These are phyloP conservation scores for Aspergillus fumigatiaffinis DNA, from an alignment of 2,329 filamentous ascomycete genomes.

Conservation along the genomic window DNA sequence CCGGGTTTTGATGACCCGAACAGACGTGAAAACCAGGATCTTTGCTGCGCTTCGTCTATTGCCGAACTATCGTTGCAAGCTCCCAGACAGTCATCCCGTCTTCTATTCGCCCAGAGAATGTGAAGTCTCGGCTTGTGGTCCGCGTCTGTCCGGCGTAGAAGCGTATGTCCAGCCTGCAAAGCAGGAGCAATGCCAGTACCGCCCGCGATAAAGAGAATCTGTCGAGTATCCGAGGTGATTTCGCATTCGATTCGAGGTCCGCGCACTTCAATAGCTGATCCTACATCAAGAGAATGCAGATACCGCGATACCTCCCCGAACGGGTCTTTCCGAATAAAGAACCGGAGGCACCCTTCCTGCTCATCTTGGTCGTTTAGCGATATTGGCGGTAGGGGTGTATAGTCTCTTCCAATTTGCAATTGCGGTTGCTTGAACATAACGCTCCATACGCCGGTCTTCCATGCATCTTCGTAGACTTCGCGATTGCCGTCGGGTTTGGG, in stretches of 20 bases:
- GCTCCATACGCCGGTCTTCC: slow-evolving; percentile 71
- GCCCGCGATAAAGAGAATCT: slow-evolving; percentile 80
- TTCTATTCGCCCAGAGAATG: slow-evolving; percentile 79
- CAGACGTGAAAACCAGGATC: slow-evolving; percentile 30
- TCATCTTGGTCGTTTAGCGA: slow-evolving; percentile 14
- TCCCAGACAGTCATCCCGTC: slow-evolving; percentile 61
- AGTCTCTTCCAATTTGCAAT: slow-evolving; percentile 84
- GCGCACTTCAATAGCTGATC: slow-evolving; percentile 67
- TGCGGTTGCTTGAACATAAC: slow-evolving; percentile 94
- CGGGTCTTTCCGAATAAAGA: slow-evolving; percentile 74
- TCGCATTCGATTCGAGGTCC: slow-evolving; percentile 71
- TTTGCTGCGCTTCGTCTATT: slow-evolving; percentile 7
- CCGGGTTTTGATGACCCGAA: slow-evolving; percentile 17
- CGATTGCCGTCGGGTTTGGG: slow-evolving; percentile 28
- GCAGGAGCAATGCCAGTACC: slow-evolving; percentile 91
- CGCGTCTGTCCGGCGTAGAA: slow-evolving; percentile 40
- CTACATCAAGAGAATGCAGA: slow-evolving; percentile 60
- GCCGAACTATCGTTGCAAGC: slow-evolving; percentile 50
- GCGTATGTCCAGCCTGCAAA: slow-evolving; percentile 68
- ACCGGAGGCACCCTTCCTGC: slow-evolving; percentile 52
- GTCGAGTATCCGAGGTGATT: slow-evolving; percentile 51
- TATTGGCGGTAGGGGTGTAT: slow-evolving; percentile 69
- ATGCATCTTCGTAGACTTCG: slow-evolving; percentile 45
- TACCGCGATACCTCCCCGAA: slow-evolving; percentile 85
- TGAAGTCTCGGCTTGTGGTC: slow-evolving; percentile 50